Conservation (phyloP, 495 filamentous ascomycete genomes). For the Penicillium daleae region DNA sequence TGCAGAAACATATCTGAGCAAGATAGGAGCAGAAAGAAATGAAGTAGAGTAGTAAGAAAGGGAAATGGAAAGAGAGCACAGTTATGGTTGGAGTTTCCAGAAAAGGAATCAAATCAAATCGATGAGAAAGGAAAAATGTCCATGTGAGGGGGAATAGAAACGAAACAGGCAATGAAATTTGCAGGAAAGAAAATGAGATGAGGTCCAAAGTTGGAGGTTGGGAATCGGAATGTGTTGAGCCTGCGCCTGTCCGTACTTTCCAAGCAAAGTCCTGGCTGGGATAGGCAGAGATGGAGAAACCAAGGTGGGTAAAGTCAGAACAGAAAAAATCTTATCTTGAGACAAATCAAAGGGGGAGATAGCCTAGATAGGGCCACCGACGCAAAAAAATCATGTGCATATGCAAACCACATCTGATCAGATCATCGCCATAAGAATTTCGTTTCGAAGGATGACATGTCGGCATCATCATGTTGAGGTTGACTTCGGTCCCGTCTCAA, state of each 20-base stretch:
- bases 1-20: constrained; percentile 33
- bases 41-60: background rate
- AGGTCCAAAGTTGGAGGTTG: background rate
- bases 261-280: background rate
- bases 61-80: background rate
- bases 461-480: constrained; percentile 4
- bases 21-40: constrained; percentile 13
- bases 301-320: no score
- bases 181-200: background rate
- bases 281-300: background rate
- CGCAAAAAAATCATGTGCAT: constrained; percentile 15
- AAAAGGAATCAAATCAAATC: background rate
- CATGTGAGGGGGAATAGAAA: background rate
- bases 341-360: background rate
- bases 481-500: background rate
- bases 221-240: background rate
- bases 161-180: background rate
- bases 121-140: constrained; percentile 11
- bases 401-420: constrained; percentile 17
- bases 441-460: constrained; percentile 10
- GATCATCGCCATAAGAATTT: constrained; percentile 6
- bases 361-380: background rate
- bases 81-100: constrained; percentile 11
- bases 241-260: background rate
- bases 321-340: background rate